Percentiles rank a stretch among this genome's conserved stretches.
Evolutionary conservation across 768 basidiomycete genomes (phyloP).

Genomic region (Pleurotus eryngii): DNA sequence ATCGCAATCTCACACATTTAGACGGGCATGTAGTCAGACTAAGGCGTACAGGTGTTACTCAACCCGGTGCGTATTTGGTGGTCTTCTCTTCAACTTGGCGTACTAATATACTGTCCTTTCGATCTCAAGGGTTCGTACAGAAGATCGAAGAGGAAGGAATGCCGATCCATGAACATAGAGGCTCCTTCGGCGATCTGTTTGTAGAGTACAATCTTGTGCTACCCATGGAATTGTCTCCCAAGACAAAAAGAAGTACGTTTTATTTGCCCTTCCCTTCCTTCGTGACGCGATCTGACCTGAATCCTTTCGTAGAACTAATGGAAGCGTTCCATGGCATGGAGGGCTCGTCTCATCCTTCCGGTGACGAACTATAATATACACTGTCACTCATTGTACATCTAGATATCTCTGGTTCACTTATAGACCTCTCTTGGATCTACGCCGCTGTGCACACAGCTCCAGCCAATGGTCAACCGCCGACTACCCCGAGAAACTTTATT

Average conservation of each 20-base stretch:
- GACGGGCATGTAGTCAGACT: slow-evolving; percentile 81
- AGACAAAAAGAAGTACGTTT: slow-evolving; percentile 75
- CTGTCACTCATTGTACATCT: slow-evolving; percentile 19
- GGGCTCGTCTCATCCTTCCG: slow-evolving; percentile 23
- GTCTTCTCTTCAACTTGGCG: no score
- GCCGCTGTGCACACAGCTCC: no score
- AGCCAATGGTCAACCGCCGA: no score
- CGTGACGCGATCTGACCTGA: neutral
- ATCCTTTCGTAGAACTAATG: slow-evolving; percentile 41
- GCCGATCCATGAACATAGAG: slow-evolving; percentile 59
- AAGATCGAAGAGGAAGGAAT: slow-evolving; percentile 87
- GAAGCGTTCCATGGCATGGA: slow-evolving; percentile 47
- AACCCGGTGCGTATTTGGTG: slow-evolving; percentile 61
- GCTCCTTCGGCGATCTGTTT: slow-evolving; percentile 75
- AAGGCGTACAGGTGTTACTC: slow-evolving; percentile 77
- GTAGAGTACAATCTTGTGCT: slow-evolving; percentile 93
- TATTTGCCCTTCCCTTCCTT: neutral
- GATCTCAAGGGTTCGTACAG: slow-evolving; percentile 73
- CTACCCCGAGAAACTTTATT: no score
- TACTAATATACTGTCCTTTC: neutral
- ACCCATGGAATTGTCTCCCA: slow-evolving; percentile 65
- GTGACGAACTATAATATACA: slow-evolving; percentile 39
- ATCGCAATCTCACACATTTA: slow-evolving; percentile 86
- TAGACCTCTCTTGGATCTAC: no score
- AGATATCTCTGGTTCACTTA: neutral